These are phyloP conservation scores for Globisporangium radiosum DNA, from an alignment of 352 stramenopile species.

Conservation along the genomic window DNA sequence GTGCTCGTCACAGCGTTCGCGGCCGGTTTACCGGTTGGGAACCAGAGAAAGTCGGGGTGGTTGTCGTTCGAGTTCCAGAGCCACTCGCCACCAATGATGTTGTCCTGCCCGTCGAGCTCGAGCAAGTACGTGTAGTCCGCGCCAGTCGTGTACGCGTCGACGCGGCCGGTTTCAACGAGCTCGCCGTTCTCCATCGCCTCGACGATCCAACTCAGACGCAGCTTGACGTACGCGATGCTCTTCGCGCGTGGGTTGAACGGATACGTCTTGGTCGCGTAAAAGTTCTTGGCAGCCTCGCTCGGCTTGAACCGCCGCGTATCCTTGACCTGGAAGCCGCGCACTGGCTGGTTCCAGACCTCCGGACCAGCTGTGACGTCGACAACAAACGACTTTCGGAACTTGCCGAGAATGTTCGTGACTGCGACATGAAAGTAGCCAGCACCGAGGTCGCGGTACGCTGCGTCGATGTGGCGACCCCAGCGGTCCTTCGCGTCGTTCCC, in stretches of 20 bases:
- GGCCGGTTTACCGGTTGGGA: conserved; percentile 2
- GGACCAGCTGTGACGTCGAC: conserved; percentile 10
- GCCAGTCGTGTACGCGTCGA: conserved; percentile 1
- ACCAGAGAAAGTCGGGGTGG: conserved; percentile 17
- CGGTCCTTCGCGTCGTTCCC: conserved; percentile 7
- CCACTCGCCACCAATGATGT: conserved; percentile 14
- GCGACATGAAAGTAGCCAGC: conserved; percentile 14
- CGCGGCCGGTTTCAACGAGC: conserved; percentile 9
- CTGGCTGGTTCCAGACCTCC: conserved; percentile 17
- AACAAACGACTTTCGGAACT: conserved; percentile 10
- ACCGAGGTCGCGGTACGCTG: conserved; percentile 8
- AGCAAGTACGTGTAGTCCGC: conserved; percentile 12
- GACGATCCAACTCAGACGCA: conserved; percentile 11
- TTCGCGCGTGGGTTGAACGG: conserved; percentile 13
- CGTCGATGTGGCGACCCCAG: conserved; percentile 9
- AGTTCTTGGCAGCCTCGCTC: background rate
- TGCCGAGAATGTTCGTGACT: conserved; percentile 12
- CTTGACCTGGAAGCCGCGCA: conserved; percentile 12
- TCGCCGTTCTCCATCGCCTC: conserved; percentile 7
- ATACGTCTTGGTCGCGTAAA: conserved; percentile 9
- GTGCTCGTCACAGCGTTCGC: conserved; percentile 2
- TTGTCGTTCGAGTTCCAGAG: conserved; percentile 4
- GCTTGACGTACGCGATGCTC: conserved; percentile 13
- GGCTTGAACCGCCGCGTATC: background rate
- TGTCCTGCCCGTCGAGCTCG: conserved; percentile 5